Evolutionary conservation across 768 basidiomycete genomes (phyloP).

Genomic region (Russula dissimulans): DNA sequence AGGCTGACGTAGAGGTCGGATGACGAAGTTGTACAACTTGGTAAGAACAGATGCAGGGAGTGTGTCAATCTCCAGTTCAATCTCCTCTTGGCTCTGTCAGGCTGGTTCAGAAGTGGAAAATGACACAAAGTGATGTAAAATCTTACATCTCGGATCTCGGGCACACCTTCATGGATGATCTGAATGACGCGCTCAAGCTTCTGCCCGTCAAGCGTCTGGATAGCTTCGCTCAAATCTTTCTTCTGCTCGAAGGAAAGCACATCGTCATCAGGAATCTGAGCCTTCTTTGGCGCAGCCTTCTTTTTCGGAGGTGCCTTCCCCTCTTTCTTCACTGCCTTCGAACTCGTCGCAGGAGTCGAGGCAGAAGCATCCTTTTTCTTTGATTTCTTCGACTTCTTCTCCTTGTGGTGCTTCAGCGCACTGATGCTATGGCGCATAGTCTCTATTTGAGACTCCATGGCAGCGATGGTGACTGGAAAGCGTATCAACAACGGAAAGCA

Average conservation of each 20-base stretch:
- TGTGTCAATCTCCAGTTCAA: conserved; percentile 94
- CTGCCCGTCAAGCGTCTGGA: conserved; percentile 70
- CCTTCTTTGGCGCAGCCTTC: conserved; percentile 59
- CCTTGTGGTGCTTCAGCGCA: conserved; percentile 41
- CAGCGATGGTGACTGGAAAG: conserved; percentile 53
- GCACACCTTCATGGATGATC: conserved; percentile 91
- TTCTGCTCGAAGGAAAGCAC: conserved; percentile 92
- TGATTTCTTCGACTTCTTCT: conserved; percentile 61
- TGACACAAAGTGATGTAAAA: conserved; percentile 7
- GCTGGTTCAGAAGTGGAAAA: conserved; percentile 16
- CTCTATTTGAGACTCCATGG: conserved; percentile 77
- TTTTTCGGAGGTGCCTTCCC: conserved; percentile 34
- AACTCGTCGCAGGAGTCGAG: conserved; percentile 50
- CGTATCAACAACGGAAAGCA: conserved; percentile 15
- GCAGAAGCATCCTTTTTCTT: conserved; percentile 47
- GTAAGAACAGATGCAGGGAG: conserved; percentile 81
- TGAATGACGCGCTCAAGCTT: conserved; percentile 87
- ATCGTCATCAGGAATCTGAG: conserved; percentile 58
- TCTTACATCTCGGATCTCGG: conserved; percentile 87
- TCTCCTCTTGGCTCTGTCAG: conserved; percentile 88
- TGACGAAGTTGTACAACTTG: conserved; percentile 92
- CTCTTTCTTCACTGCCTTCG: conserved; percentile 46
- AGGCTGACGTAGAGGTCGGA: conserved; percentile 59
- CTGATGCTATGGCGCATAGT: conserved; percentile 63
- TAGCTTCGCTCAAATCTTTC: conserved; percentile 95